Conservation (phyloP, 139 green algal genomes). For the Trebouxia sp. region DNA sequence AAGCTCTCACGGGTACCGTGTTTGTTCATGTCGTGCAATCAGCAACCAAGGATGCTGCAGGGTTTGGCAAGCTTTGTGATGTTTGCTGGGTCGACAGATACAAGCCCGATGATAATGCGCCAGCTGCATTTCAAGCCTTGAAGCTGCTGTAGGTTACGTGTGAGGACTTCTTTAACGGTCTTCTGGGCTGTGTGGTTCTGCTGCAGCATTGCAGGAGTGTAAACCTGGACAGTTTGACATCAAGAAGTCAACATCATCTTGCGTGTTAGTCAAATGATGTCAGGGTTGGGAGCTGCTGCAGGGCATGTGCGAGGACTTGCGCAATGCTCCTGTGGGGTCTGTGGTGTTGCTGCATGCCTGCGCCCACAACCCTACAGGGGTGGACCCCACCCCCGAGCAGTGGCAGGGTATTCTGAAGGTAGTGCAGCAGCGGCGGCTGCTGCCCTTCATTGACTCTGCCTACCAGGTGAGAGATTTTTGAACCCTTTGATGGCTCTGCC, state of each 20-base stretch:
- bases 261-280: neutral
- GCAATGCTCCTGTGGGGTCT: constrained; percentile 82
- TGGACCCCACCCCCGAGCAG: constrained; percentile 89
- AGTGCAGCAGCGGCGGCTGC: constrained; percentile 69
- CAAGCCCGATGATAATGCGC: too few relatives aligned
- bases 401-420: constrained; percentile 72
- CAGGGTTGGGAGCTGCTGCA: constrained; percentile 32
- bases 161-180: neutral
- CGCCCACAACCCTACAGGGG: constrained; percentile 92
- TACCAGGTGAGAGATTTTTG: constrained; percentile 87
- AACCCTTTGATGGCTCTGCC: too few relatives aligned
- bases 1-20: too few relatives aligned
- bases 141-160: neutral
- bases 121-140: neutral
- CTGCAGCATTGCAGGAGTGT: neutral
- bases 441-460: constrained; percentile 93
- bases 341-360: constrained; percentile 91
- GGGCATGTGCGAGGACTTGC: constrained; percentile 92
- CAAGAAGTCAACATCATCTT: neutral
- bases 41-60: too few relatives aligned
- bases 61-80: too few relatives aligned
- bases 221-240: neutral
- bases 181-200: neutral
- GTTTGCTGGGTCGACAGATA: too few relatives aligned
- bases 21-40: too few relatives aligned